Evolutionary conservation across 1,284 basidiomycete species (phyloP).

Genomic region (Heterobasidion parviporum): DNA sequence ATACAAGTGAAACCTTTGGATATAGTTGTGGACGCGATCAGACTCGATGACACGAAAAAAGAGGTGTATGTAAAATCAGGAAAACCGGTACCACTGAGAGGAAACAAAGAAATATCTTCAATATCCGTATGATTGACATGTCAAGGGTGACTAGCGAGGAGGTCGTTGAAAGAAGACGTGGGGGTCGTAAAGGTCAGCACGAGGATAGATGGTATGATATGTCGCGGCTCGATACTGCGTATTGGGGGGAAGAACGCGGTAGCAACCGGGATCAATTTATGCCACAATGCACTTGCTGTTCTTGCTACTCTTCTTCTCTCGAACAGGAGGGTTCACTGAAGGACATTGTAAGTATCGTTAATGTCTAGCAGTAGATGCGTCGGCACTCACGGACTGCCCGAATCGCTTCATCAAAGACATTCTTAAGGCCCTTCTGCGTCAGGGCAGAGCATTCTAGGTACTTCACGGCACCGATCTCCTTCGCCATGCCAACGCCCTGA

Average conservation of each 20-base stretch:
- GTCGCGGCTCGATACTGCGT: conserved; percentile 1
- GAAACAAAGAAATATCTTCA: conserved; percentile 4
- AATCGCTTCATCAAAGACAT: conserved; percentile 95
- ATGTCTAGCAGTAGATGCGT: conserved; percentile 1
- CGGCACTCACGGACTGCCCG: conserved; percentile 75
- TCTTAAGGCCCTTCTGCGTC: conserved; percentile 96
- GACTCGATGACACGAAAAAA: background rate
- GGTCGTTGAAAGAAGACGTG: conserved; percentile 11
- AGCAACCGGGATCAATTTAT: conserved; percentile 7
- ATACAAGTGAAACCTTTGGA: background rate
- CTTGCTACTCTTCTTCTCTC: conserved; percentile 35
- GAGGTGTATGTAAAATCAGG: background rate
- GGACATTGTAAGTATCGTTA: conserved; percentile 8
- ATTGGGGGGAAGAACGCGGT: background rate
- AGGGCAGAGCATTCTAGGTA: conserved; percentile 97
- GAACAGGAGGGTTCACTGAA: conserved; percentile 68
- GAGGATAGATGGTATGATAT: conserved; percentile 16
- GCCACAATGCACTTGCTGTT: conserved; percentile 60
- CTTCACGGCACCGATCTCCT: conserved; percentile 93
- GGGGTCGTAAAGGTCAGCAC: conserved; percentile 16
- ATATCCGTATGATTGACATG: conserved; percentile 4
- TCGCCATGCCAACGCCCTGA: conserved; percentile 86
- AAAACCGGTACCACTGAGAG: conserved; percentile 6
- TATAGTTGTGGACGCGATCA: background rate
- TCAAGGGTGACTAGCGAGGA: background rate